These are phyloP conservation scores for Hirschioporus abietinus DNA, from an alignment of 768 basidiomycete genomes.

Conservation along the genomic window DNA sequence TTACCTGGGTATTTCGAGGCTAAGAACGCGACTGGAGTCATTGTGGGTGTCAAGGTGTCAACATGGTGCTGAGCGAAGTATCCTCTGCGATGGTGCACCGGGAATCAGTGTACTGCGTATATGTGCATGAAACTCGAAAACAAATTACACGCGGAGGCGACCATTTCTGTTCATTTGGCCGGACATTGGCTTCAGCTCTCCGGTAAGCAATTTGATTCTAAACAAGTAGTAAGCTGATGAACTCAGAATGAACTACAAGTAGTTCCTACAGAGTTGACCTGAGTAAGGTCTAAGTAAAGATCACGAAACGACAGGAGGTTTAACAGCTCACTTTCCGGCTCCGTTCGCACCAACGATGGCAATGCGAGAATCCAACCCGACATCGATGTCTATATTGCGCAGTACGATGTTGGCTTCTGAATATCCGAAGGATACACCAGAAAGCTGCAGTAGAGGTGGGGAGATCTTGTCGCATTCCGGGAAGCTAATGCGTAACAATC, in stretches of 20 bases:
- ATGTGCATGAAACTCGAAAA: not conserved
- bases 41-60: conserved; percentile 74
- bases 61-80: conserved; percentile 97
- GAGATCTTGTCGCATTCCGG: conserved; percentile 97
- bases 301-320: conserved; percentile 19
- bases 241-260: no score
- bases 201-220: conserved; percentile 90
- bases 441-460: conserved; percentile 89
- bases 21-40: conserved; percentile 93
- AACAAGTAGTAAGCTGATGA: conserved; percentile 2
- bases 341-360: conserved; percentile 95
- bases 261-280: not conserved
- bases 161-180: conserved; percentile 91
- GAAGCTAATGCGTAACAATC: conserved; percentile 47
- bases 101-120: conserved; percentile 6
- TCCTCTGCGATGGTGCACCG: conserved; percentile 43
- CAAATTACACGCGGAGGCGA: conserved; percentile 74
- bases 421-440: conserved; percentile 89
- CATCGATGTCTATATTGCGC: conserved; percentile 79
- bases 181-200: conserved; percentile 64
- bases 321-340: conserved; percentile 95
- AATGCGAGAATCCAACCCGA: conserved; percentile 90
- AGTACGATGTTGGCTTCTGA: conserved; percentile 69
- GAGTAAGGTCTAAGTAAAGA: not conserved
- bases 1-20: conserved; percentile 90